phyloP scores from a whole-genome alignment of 1,284 basidiomycete genomes.

The Sparassis latifolia region DNA sequence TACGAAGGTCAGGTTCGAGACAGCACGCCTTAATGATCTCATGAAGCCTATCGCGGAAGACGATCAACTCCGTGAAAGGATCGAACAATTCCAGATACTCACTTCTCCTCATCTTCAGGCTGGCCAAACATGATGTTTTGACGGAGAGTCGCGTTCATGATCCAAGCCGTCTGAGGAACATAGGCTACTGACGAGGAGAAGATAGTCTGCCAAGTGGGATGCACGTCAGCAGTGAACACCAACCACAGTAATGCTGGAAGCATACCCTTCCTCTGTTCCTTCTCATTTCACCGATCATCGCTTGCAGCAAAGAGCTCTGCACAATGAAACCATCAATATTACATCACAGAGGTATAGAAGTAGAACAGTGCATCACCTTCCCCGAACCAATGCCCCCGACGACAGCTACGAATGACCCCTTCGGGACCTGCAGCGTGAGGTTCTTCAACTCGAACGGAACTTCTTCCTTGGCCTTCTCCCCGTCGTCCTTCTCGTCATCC shows the following conservation, averaged over 20 bases:
- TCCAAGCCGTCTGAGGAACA: constrained; percentile 77
- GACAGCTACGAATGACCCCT: constrained; percentile 63
- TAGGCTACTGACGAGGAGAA: constrained; percentile 70
- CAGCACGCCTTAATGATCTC: constrained; percentile 55
- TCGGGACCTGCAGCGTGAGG: constrained; percentile 51
- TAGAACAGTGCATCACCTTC: constrained; percentile 38
- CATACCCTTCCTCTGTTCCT: constrained; percentile 48
- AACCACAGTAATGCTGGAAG: constrained; percentile 3
- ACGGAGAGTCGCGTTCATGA: constrained; percentile 66
- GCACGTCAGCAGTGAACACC: not conserved
- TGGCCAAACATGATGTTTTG: constrained; percentile 66
- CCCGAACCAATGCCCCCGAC: constrained; percentile 72
- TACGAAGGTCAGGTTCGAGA: constrained; percentile 58
- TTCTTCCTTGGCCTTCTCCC: constrained; percentile 31
- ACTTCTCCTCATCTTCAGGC: constrained; percentile 48
- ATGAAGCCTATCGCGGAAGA: constrained; percentile 33
- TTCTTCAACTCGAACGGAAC: constrained; percentile 57
- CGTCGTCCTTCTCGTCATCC: constrained; percentile 12
- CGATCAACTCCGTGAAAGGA: not conserved
- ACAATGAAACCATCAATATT: not conserved
- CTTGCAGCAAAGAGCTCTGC: constrained; percentile 61
- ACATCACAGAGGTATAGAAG: not conserved
- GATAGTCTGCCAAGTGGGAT: constrained; percentile 33
- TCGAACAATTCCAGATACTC: constrained; percentile 1
- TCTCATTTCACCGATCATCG: constrained; percentile 77